phyloP scores from a whole-genome alignment of 306 rosid genomes.

The Canavalia gladiata region DNA sequence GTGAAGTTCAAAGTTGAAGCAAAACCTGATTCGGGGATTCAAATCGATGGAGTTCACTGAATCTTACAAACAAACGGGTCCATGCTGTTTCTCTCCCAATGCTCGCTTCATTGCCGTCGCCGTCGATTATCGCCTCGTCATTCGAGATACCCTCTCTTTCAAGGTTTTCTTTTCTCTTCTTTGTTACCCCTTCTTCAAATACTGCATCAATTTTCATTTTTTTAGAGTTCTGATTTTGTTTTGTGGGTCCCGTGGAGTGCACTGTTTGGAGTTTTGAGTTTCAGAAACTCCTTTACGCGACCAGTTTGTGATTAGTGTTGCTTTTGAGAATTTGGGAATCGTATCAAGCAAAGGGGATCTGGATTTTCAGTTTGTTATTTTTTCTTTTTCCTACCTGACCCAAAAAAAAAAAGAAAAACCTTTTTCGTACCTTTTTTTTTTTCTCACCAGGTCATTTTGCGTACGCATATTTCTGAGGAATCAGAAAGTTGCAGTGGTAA shows the following conservation, averaged over 20 bases:
- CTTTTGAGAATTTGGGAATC: slow-evolving; percentile 1
- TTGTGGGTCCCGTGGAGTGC: background rate
- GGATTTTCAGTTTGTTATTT: background rate
- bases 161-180: slow-evolving; percentile 55
- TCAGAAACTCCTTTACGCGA: background rate
- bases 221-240: background rate
- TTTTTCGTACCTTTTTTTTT: background rate
- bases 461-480: background rate
- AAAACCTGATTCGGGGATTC: slow-evolving; percentile 13
- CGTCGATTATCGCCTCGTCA: slow-evolving; percentile 97
- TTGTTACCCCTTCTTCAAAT: background rate
- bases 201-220: slow-evolving; percentile 1
- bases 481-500: slow-evolving; percentile 7
- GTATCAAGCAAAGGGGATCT: slow-evolving; percentile 33
- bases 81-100: slow-evolving; percentile 94
- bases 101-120: slow-evolving; percentile 91
- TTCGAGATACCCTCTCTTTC: slow-evolving; percentile 89
- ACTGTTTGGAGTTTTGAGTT: background rate
- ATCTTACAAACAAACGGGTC: slow-evolving; percentile 91
- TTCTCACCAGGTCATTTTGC: background rate
- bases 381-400: background rate
- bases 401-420: background rate
- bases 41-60: slow-evolving; percentile 92
- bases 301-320: slow-evolving; percentile 10
- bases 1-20: background rate